phyloP scores from a whole-genome alignment of 2,329 filamentous ascomycete species.

The Colletotrichum liaoningense region DNA sequence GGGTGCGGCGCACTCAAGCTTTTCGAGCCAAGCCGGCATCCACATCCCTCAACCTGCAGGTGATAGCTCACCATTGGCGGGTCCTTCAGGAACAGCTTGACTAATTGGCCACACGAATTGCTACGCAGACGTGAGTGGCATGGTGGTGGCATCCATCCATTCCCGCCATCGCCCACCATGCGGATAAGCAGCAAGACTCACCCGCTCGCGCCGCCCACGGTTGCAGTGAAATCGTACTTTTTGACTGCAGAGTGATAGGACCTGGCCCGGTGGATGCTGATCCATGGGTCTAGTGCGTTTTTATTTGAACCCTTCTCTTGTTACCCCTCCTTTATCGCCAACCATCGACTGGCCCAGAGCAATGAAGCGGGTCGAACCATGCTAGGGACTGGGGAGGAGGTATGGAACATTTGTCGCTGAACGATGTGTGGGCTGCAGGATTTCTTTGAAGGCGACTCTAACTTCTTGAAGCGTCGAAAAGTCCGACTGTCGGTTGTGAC shows the following conservation, averaged over 20 bases:
- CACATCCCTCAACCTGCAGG: constrained; percentile 24
- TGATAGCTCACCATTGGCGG: constrained; percentile 27
- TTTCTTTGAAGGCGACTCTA: background rate
- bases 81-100: background rate
- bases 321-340: constrained; percentile 34
- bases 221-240: background rate
- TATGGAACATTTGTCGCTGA: background rate
- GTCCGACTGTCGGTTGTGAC: background rate
- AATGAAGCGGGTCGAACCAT: constrained; percentile 15
- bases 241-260: background rate
- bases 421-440: constrained; percentile 12
- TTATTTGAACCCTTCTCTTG: background rate
- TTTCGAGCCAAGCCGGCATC: constrained; percentile 28
- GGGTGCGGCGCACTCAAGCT: constrained; percentile 31
- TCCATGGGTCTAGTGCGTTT: constrained; percentile 9
- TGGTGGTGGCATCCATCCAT: background rate
- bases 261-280: constrained; percentile 1
- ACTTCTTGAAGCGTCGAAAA: background rate
- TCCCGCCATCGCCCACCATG: background rate
- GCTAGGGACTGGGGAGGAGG: constrained; percentile 1
- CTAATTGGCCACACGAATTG: constrained; percentile 19
- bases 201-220: background rate
- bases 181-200: background rate
- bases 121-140: background rate
- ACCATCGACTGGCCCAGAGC: constrained; percentile 23